These are phyloP conservation scores for Porcisia hertigi DNA, from an alignment of 208 protist species.

Conservation along the genomic window DNA sequence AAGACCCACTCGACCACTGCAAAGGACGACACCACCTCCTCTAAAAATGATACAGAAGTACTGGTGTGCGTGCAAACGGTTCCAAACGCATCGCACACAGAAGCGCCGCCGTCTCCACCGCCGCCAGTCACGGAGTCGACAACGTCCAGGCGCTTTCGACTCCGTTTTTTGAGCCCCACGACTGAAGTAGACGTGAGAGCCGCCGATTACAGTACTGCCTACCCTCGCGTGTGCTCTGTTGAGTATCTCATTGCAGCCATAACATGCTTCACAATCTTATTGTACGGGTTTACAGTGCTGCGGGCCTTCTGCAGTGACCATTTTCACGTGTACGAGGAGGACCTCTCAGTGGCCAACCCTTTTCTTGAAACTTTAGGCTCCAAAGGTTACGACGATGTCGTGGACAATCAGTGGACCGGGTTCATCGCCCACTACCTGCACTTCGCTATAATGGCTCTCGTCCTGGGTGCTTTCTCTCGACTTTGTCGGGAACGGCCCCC, in stretches of 20 bases:
- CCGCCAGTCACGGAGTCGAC: not conserved
- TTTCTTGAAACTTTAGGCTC: constrained; percentile 14
- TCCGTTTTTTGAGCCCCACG: constrained; percentile 10
- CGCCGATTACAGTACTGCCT: not conserved
- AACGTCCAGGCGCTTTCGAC: not conserved
- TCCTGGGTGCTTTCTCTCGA: not conserved
- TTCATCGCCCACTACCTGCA: constrained; percentile 13
- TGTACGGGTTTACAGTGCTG: constrained; percentile 5
- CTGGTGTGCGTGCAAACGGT: too few species aligned
- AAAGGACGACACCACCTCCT: too few species aligned
- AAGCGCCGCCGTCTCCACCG: not conserved
- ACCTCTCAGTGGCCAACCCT: not conserved
- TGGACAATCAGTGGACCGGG: constrained; percentile 24
- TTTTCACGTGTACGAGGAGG: not conserved
- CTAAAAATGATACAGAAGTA: too few species aligned
- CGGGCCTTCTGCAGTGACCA: constrained; percentile 1
- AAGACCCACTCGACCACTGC: too few species aligned
- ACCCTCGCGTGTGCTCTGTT: constrained; percentile 4
- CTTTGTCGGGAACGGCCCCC: not conserved
- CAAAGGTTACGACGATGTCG: constrained; percentile 21
- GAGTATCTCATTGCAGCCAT: constrained; percentile 9
- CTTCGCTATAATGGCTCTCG: constrained; percentile 4
- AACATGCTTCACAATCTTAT: not conserved
- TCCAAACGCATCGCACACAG: too few species aligned
- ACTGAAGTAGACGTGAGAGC: constrained; percentile 4